Percentiles rank a stretch among this genome's conserved stretches.
Evolutionary conservation across 257 asterid species (phyloP).

Genomic region (Jaltomata sinuosa): DNA sequence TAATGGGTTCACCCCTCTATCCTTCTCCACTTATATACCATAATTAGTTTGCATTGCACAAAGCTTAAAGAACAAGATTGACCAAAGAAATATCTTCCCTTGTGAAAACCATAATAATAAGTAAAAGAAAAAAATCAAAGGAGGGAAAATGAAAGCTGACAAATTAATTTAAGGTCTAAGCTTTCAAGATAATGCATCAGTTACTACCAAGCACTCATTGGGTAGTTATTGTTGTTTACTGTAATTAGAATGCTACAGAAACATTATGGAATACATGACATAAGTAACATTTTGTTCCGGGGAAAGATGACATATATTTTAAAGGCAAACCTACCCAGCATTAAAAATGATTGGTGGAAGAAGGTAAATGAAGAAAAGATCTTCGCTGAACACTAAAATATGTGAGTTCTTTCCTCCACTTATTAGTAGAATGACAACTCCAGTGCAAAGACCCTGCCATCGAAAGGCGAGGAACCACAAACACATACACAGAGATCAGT

Average conservation of each 20-base stretch:
- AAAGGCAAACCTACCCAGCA: slow-evolving; percentile 62
- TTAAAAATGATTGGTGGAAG: slow-evolving; percentile 98
- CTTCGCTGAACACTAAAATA: slow-evolving; percentile 89
- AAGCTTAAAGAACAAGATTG: neutral
- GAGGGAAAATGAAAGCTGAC: neutral
- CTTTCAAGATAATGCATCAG: neutral
- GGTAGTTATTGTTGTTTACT: neutral
- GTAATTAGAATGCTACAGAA: neutral
- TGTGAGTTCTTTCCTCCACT: slow-evolving; percentile 84
- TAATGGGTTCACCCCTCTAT: neutral
- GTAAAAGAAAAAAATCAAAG: neutral
- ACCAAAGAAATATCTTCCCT: neutral
- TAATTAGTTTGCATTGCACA: neutral
- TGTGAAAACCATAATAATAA: neutral
- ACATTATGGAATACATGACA: neutral
- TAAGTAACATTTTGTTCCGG: neutral
- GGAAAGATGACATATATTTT: neutral
- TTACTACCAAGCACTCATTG: neutral
- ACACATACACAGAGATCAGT: neutral
- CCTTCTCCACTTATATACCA: neutral
- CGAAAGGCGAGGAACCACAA: neutral
- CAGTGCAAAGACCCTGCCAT: slow-evolving; percentile 67
- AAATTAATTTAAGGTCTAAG: neutral
- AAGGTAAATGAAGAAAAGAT: slow-evolving; percentile 91
- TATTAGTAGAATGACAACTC: slow-evolving; percentile 66